Evolutionary conservation across 768 basidiomycete species (phyloP), one percentile per base, ranked within the genome.

Genomic region (Roridomyces roridus): DNA sequence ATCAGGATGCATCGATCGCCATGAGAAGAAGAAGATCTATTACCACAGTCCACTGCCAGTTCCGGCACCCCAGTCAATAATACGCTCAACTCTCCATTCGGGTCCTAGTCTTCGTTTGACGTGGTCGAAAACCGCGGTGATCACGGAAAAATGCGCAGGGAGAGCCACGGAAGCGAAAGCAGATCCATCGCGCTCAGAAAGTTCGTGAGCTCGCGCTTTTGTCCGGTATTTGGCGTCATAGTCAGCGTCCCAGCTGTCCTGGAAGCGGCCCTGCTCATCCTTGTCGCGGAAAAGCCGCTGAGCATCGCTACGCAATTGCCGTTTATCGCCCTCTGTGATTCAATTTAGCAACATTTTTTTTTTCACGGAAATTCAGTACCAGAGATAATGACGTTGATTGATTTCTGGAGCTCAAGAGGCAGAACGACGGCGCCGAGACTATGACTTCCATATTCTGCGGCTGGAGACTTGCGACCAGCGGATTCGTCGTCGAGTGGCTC

Each of bases 91-190:
- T 28, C 73, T 72, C 85, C 82, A 91, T n/a, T 78, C 77, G 7
- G 78, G 69, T n/a, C 83, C 87, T 34, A 94, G 63, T 51, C 93
- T 78, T 44, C 74, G 79, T 57, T 83, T 87, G 34, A 86, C 63
- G 60, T 92, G 87, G 43, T 82, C 76, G 17, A 96, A 72, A 6
- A 95, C 91, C n/a, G 88, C 77, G 45, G 75, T 80, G 46, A 94
- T 89, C 2, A 87, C 92, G 42, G 92, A 84, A 69, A 91, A 96
- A 73, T 94, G 90, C 4, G 88, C 85, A 1, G 94, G 94, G 60
- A 96, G 81, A n/a, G 87, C 89, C 45, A 95, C 80, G 12, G 91
- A 86, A 14, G 89, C 88, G 68, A 94, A 96, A 5, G 94, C 94
- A 23, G 89, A 86, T 21, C 88, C 92, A 60, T 94, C 91, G 24